Evolutionary conservation across 176 grass and related monocot species (phyloP), one percentile per base, ranked within the genome.

Genomic region (Aegilops longissima): DNA sequence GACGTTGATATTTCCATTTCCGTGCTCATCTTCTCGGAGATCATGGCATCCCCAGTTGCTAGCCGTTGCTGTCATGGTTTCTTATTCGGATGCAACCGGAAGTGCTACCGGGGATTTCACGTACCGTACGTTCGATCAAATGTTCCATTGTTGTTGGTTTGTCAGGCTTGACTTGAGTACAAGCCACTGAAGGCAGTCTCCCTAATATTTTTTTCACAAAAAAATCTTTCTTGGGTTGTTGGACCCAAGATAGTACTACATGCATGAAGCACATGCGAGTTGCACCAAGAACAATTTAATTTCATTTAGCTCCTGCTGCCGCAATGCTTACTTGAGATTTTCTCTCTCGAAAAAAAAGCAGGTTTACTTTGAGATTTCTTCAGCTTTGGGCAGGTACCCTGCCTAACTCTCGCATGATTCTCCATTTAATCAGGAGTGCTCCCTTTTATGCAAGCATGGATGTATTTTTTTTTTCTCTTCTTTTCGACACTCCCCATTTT

Each of bases 271-370:
- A 83, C 47, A 31, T 39, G 66, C 47, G 2, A 82, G 42, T 8
- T 81, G 80, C 38, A 9, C 34, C 8, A 16, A 12, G 29, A 9
- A 8, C 16, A 1, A 61, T 23, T 34, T 54, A 9, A 5, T 77
- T 56, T 33, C 1, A 61, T 62, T 68, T 81, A 24, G 38, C 5
- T 51, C 23, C 62, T 52, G 42, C 18, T 12, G 17, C 33, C 10
- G 44, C 21, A 82, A 58, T 21, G 18, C 24, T 71, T 59, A 54
- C 30, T 83, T 59, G 45, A 71, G 64, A 83, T 83, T 38, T 58
- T 6, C 51, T 54, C 51, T 54, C 16, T 52, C 49, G 14, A 1
- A 5, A 51, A 2, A 52, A 5, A 52, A 52, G 4, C 0, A 14
- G 12, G 13, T 52, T 6, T 52, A 16, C 1, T 5, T 5, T 52